phyloP scores from a whole-genome alignment of 2,329 filamentous ascomycete species.

The Alternaria sp. region DNA sequence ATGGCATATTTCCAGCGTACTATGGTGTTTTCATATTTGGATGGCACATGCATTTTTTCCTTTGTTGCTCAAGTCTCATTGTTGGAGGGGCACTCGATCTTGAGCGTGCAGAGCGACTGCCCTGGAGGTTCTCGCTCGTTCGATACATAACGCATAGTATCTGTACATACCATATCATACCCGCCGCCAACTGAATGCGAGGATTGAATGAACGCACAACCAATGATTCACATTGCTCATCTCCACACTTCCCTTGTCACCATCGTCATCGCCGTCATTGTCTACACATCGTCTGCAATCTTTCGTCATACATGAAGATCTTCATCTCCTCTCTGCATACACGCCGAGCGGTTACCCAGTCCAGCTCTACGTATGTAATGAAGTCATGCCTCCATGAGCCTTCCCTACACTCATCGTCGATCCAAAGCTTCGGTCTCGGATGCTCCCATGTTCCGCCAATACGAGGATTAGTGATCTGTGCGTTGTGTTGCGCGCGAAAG shows the following conservation, averaged over 20 bases:
- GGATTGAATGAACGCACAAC: constrained; percentile 11
- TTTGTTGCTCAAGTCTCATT: constrained; percentile 1
- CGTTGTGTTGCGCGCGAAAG: neutral
- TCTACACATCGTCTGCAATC: neutral
- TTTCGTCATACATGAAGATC: neutral
- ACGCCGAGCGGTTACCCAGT: neutral
- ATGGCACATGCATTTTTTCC: constrained; percentile 3
- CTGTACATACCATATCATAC: constrained; percentile 13
- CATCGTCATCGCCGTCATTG: neutral
- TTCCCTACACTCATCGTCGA: neutral
- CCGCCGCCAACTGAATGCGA: constrained; percentile 3
- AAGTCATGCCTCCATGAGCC: neutral
- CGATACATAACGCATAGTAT: constrained; percentile 3
- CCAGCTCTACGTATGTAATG: neutral
- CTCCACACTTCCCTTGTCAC: neutral
- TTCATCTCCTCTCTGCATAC: neutral
- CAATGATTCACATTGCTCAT: neutral
- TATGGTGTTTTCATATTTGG: neutral
- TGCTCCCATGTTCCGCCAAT: neutral
- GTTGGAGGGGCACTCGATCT: neutral
- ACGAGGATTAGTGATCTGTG: constrained; percentile 1
- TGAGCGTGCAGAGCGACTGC: constrained; percentile 3
- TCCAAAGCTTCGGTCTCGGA: constrained; percentile 4
- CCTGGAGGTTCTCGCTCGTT: constrained; percentile 12
- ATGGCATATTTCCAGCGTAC: neutral